Evolutionary conservation across 2,329 filamentous ascomycete species (phyloP), one percentile per base, ranked within the genome.

Genomic region (Colletotrichum magnum): DNA sequence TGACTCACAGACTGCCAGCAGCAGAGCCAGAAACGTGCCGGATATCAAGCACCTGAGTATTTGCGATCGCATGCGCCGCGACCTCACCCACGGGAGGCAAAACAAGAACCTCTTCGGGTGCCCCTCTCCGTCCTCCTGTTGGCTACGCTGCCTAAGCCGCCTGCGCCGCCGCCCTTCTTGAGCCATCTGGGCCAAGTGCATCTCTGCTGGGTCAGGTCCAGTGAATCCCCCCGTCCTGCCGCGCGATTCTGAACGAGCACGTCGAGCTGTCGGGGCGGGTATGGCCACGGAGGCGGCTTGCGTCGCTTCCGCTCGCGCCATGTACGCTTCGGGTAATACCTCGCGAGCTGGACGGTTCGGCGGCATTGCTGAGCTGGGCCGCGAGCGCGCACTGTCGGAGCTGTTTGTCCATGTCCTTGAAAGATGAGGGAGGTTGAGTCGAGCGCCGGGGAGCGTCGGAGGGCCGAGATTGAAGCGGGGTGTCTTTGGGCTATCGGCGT

Each of bases 1-100:
- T 39, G 39, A 85, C 91, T 82, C 86, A 94, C 92, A 95, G 43
- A 92, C 84, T 60, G 87, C 80, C 50, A 94, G 76, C 54, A 92
- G 83, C 36, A 86, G 76, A 5, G 87, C 77, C 10, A 93, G 78
- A 64, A 93, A 88, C 6, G 87, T 70, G 1, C 91, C 92, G 6
- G 92, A 92, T 6, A 93, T 85, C 26, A 92, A 84, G 75, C 88
- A 91, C 39, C 86, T 85, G 64, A 91, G 75, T 47, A 91, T 84
- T 72, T 89, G 88, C 45, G 82, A 78, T 45, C 89, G 85, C 68
- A 89, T 82, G 59, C 82, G 83, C 56, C 80, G 79, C 50, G 89
- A 89, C 74, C 84, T 84, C 59, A 90, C 77, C 80, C 85, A 86
- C 4, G 88, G 87, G 64, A 88, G 83, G 74, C 87, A 89, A 64